Evolutionary conservation across 106 monocot species (phyloP).

Genomic region (Dendrobium huoshanense): DNA sequence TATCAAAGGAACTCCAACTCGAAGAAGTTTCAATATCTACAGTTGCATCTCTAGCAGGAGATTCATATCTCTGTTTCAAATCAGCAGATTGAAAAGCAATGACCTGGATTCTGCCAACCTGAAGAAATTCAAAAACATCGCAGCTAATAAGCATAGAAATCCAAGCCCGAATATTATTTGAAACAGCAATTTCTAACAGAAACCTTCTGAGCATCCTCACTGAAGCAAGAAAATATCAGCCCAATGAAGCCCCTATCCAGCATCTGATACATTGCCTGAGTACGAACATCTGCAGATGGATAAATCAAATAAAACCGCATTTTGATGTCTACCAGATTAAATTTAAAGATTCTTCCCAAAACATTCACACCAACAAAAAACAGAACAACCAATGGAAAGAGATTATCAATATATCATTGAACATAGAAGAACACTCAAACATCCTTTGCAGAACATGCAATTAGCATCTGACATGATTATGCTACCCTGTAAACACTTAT

Average conservation of each 20-base stretch:
- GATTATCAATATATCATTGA: not conserved
- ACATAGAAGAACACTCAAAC: not conserved
- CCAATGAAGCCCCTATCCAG: conserved; percentile 90
- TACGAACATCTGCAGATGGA: conserved; percentile 72
- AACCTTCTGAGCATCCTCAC: conserved; percentile 82
- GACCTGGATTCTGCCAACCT: conserved; percentile 93
- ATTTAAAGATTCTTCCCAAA: not conserved
- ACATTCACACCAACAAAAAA: not conserved
- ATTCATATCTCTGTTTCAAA: conserved; percentile 38
- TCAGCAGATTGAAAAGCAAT: conserved; percentile 90
- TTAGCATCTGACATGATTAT: not conserved
- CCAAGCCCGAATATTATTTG: not conserved
- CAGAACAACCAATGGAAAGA: not conserved
- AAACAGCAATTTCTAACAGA: not conserved
- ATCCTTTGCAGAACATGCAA: not conserved
- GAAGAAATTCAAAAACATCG: conserved; percentile 7
- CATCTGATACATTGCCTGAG: conserved; percentile 95
- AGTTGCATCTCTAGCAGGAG: conserved; percentile 23
- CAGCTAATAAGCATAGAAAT: not conserved
- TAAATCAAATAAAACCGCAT: not conserved
- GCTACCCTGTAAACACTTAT: not conserved
- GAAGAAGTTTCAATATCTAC: conserved; percentile 65
- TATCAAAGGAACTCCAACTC: conserved; percentile 62
- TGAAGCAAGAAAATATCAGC: conserved; percentile 92
- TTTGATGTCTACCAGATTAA: not conserved